Evolutionary conservation across 306 rosid species (phyloP), one percentile per base, ranked within the genome.

Genomic region (Dryas alaskensis): DNA sequence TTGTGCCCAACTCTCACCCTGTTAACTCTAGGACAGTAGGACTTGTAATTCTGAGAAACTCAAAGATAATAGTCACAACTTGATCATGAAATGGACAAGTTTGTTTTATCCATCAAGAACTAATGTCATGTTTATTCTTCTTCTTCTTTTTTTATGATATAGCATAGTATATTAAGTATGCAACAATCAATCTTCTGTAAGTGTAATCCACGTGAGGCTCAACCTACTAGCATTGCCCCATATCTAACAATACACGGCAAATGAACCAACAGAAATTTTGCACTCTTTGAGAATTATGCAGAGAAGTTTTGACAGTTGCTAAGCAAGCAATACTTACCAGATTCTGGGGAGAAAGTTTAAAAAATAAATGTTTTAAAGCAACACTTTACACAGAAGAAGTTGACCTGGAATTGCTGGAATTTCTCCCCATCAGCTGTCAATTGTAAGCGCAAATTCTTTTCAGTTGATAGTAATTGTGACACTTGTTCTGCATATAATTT

Each of bases 391-490:
- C 40, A 68, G 57, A 80, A 75, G 46, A 73, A 64, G 69, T 62
- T 40, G 47, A 93, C 97, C 88, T 93, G 98, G 77, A 93, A 93
- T 77, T 89, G 98, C 88, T 89, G 92, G 76, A 91, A 91, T 46
- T 93, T 93, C 79, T 91, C 97, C 78, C 98, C 98, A 84, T 91
- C 98, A 64, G 98, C 86, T 45, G 97, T 86, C 81, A 89, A 84
- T 82, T 91, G 97, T 73, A 84, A 67, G 60, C 90, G 94, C 78
- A 93, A 86, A 78, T 81, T 87, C 85, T 87, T 93, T 81, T 93
- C 98, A 16, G 94, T 93, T 67, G 91, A 76, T 79, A 89, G 82
- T 79, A 91, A 80, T 58, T 88, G 97, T 80, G 97, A 88, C 62
- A 93, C 89, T 79, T 93, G 97, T 77, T 93, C 97, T 7, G 92